Conservation (phyloP, 2,329 filamentous ascomycete species). For the Huntiella decipiens region DNA sequence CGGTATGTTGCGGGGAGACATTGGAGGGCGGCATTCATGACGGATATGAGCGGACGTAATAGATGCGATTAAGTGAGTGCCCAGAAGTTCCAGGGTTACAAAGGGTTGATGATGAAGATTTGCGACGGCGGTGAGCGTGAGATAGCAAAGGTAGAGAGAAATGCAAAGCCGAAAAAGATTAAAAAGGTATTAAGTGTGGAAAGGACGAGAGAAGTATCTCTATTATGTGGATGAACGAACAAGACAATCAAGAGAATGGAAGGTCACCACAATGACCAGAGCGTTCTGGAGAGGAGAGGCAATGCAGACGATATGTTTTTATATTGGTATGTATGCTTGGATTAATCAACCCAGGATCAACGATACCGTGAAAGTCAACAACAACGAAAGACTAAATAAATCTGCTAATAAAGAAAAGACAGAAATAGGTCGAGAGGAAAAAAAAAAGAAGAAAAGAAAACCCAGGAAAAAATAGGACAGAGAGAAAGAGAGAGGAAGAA, state of each 20-base stretch:
- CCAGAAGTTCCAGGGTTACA: not conserved
- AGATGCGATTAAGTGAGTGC: no score
- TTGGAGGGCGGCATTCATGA: conserved; percentile 3
- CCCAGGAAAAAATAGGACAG: not conserved
- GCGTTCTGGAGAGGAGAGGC: not conserved
- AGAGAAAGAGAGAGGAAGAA: no score
- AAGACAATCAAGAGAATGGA: not conserved
- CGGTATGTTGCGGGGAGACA: conserved; percentile 7
- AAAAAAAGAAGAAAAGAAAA: conserved; percentile 1
- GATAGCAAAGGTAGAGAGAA: no score
- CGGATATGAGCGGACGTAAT: not conserved
- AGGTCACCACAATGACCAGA: not conserved
- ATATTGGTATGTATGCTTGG: not conserved
- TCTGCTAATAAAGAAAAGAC: not conserved
- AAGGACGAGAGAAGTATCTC: not conserved
- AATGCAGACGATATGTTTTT: not conserved
- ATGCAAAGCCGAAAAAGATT: no score
- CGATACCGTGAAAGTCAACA: not conserved
- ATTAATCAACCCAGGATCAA: not conserved
- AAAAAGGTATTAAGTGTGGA: not conserved
- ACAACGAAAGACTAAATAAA: not conserved
- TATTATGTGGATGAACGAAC: not conserved
- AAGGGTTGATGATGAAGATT: not conserved
- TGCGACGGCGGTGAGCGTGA: not conserved
- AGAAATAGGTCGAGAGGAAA: not conserved